Evolutionary conservation across 345 rosid genomes (phyloP).

Genomic region (Eucalyptus viminalis): DNA sequence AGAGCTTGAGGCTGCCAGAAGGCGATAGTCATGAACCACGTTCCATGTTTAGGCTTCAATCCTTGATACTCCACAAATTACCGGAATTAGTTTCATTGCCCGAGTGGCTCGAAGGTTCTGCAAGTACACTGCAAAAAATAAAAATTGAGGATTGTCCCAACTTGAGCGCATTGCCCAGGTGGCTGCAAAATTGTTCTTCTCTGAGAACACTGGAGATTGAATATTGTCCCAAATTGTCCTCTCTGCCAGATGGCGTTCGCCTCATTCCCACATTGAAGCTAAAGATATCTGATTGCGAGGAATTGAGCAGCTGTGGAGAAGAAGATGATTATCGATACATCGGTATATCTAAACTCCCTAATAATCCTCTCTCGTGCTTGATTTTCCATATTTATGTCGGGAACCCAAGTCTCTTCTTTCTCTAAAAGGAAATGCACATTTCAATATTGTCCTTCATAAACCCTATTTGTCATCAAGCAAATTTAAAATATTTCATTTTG

Average conservation of each 20-base stretch:
- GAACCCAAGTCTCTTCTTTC: too few species aligned
- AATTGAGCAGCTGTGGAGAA: background rate
- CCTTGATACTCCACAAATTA: background rate
- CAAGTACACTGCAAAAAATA: background rate
- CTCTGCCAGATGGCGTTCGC: background rate
- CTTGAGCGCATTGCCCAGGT: background rate
- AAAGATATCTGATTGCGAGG: background rate
- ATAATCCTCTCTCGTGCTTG: background rate
- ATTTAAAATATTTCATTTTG: too few species aligned
- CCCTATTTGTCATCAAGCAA: too few species aligned
- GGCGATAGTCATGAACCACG: background rate
- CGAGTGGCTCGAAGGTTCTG: background rate
- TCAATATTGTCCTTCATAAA: too few species aligned
- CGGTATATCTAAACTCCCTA: too few species aligned
- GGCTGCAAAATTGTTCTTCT: background rate
- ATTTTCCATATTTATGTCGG: too few species aligned
- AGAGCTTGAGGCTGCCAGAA: background rate
- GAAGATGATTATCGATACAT: too few species aligned
- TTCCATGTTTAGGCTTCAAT: background rate
- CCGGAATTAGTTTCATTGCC: background rate
- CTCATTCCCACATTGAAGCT: background rate
- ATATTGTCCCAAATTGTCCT: background rate
- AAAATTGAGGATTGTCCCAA: background rate
- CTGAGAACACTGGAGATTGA: background rate
- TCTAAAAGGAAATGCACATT: too few species aligned